Evolutionary conservation across 306 rosid species (phyloP).

Genomic region (Inga oerstediana): DNA sequence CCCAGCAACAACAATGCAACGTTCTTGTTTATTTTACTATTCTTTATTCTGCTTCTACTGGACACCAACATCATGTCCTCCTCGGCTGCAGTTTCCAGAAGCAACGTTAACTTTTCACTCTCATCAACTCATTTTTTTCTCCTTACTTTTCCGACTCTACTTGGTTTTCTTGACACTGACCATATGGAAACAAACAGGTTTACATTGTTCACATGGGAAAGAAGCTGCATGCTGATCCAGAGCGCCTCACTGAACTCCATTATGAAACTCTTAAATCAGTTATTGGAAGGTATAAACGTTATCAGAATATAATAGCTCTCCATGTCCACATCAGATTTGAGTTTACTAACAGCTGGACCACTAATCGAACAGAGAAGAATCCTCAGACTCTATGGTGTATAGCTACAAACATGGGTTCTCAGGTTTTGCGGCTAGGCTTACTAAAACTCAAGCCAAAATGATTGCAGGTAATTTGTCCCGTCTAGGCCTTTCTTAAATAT

Average conservation of each 20-base stretch:
- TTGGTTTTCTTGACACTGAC: background rate
- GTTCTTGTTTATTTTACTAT: conserved; percentile 8
- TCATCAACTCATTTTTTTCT: background rate
- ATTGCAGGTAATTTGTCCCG: conserved; percentile 26
- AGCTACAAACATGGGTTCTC: conserved; percentile 49
- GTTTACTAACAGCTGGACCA: conserved; percentile 13
- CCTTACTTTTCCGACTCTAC: background rate
- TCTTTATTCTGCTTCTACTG: conserved; percentile 21
- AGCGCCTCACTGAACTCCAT: conserved; percentile 39
- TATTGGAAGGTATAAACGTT: conserved; percentile 38
- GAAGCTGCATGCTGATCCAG: conserved; percentile 38
- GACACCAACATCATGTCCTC: conserved; percentile 1
- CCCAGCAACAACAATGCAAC: background rate
- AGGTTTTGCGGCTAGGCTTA: conserved; percentile 48
- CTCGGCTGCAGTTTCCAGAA: conserved; percentile 23
- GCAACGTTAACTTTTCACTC: conserved; percentile 25
- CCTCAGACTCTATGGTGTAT: conserved; percentile 39
- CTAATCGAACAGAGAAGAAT: conserved; percentile 38
- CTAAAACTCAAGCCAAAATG: conserved; percentile 40
- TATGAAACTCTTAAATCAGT: conserved; percentile 43
- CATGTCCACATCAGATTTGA: background rate
- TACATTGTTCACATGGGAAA: conserved; percentile 48
- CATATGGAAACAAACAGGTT: conserved; percentile 36
- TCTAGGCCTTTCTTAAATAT: background rate
- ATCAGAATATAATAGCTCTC: background rate